A percentile compares a stretch with the other conserved stretches of the same genome.
Evolutionary conservation across 768 basidiomycete genomes (phyloP).

Genomic region (Suillus subalutaceus): DNA sequence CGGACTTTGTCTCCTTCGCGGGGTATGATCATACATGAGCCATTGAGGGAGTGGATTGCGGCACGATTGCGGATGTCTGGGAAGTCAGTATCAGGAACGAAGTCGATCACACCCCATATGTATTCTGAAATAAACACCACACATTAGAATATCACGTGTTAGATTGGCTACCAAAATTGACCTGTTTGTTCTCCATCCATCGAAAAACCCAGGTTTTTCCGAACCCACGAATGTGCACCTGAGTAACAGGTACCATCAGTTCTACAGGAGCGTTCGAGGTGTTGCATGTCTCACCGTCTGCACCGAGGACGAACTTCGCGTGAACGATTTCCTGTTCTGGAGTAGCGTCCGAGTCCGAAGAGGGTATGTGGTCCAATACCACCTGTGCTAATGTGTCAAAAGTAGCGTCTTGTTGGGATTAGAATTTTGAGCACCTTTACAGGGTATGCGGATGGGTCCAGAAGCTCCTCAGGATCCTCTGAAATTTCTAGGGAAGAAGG

Average conservation of each 20-base stretch:
- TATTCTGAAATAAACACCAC: constrained; percentile 46
- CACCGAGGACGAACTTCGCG: constrained; percentile 39
- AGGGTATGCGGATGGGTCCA: constrained; percentile 30
- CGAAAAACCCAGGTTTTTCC: constrained; percentile 43
- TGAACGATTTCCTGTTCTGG: constrained; percentile 37
- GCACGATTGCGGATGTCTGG: constrained; percentile 72
- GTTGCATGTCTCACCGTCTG: constrained; percentile 31
- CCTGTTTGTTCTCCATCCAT: constrained; percentile 57
- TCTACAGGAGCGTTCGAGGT: background rate
- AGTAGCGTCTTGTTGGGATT: background rate
- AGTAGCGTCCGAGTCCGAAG: constrained; percentile 23
- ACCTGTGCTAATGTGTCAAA: constrained; percentile 5
- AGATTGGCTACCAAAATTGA: constrained; percentile 10
- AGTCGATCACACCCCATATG: constrained; percentile 84
- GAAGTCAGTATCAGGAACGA: constrained; percentile 71
- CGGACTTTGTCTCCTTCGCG: constrained; percentile 70
- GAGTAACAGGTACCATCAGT: constrained; percentile 2
- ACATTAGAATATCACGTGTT: background rate
- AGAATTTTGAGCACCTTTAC: constrained; percentile 28
- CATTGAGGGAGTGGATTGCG: constrained; percentile 69
- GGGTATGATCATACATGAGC: constrained; percentile 76
- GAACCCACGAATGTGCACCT: constrained; percentile 52
- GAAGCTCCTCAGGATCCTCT: constrained; percentile 42
- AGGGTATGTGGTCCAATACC: constrained; percentile 3
- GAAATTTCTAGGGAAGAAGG: constrained; percentile 36